Evolutionary conservation across 2,329 filamentous ascomycete genomes (phyloP), one percentile per base, ranked within the genome.

Genomic region (Sphaerostilbella broomeana): DNA sequence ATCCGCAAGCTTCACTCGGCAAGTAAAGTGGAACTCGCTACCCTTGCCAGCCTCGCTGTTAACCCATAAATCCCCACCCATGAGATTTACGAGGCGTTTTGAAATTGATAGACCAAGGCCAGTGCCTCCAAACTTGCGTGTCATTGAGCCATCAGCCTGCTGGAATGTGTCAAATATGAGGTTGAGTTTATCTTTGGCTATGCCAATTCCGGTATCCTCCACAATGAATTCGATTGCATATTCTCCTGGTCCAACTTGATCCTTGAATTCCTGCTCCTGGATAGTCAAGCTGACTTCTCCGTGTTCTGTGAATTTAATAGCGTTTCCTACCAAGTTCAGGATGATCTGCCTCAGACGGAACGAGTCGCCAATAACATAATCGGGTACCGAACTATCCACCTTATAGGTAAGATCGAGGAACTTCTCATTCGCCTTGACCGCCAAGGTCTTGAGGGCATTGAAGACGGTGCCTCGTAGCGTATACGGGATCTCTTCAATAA

Each of bases 111-210:
- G 67, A 50, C 90, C 90, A 8, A 97, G 76, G 51, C 90, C 90
- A 6, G 92, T 97, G 52, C 90, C 90, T 53, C 90, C 90, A 60
- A 97, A 97, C 59, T 94, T 92, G 52, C 89, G 79, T 2, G 90
- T 97, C 61, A 94, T 97, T 22, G 89, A 95, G 25, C 90, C 90
- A 59, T 97, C 92, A 15, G 92, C 92, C 67, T 97, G 92, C 62
- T 95, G 90, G 79, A 97, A 97, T 1, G 90, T 97, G 65, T 97
- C 92, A 64, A 98, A 97, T 58, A 98, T 97, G 49, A 97, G 72
- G 58, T 95, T 88, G 38, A 97, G 76, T 68, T 97, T 97, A 65
- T 97, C 89, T 48, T 84, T 78, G 54, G 90, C 86, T 53, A 97
- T 97, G 54, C 92, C 92, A 55, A 97, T 98, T 51, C 92, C 92